Evolutionary conservation across 352 stramenopile species (phyloP).

Genomic region (Phytophthora pisi): DNA sequence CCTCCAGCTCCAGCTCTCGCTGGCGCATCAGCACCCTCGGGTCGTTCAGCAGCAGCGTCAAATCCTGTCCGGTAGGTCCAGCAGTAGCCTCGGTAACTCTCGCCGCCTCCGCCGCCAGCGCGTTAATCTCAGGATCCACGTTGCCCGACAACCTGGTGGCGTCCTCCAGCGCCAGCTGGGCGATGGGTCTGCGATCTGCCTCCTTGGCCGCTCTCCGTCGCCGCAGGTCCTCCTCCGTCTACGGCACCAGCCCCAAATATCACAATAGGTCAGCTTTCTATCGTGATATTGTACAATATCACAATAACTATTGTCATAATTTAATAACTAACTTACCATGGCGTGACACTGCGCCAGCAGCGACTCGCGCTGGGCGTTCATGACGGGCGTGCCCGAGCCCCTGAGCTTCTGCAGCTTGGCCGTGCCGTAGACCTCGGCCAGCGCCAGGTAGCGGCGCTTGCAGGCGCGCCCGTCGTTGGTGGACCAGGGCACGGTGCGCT

Average conservation of each 20-base stretch:
- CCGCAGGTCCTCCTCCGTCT: slow-evolving; percentile 29
- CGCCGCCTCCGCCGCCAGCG: neutral
- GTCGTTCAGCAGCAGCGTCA: slow-evolving; percentile 25
- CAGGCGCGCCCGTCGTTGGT: slow-evolving; percentile 31
- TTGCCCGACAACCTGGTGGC: slow-evolving; percentile 16
- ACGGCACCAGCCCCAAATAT: slow-evolving; percentile 4
- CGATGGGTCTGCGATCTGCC: slow-evolving; percentile 8
- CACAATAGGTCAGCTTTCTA: slow-evolving; percentile 7
- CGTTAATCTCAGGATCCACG: slow-evolving; percentile 3
- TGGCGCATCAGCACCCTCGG: slow-evolving; percentile 29
- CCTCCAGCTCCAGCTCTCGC: slow-evolving; percentile 29
- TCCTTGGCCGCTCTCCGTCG: slow-evolving; percentile 22
- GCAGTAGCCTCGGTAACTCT: neutral
- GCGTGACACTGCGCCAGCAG: slow-evolving; percentile 24
- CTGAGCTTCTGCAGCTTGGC: slow-evolving; percentile 29
- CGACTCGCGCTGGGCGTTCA: slow-evolving; percentile 30
- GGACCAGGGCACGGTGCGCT: slow-evolving; percentile 24
- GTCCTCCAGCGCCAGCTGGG: slow-evolving; percentile 22
- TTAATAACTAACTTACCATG: slow-evolving; percentile 9
- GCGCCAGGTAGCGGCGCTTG: slow-evolving; percentile 31
- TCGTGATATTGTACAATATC: slow-evolving; percentile 18
- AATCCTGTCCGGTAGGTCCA: slow-evolving; percentile 2
- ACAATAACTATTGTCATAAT: neutral
- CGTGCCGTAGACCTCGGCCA: slow-evolving; percentile 20
- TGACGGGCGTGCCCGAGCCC: slow-evolving; percentile 22